Conservation (phyloP, 352 stramenopile species). For the Peronospora farinosa region DNA sequence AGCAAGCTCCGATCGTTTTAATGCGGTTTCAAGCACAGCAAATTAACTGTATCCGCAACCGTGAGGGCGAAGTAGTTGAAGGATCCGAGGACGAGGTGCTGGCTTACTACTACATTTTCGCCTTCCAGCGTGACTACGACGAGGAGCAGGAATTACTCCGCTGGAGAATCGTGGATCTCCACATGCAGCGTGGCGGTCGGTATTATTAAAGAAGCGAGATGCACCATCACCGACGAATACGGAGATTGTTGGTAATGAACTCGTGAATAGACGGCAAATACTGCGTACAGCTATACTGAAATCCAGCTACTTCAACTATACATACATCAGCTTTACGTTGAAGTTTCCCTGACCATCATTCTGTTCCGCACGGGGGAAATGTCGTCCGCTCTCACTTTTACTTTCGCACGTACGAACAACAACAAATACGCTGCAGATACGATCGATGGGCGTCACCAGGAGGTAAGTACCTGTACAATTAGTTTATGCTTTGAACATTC, state of each 20-base stretch:
- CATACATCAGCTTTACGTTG: constrained; percentile 12
- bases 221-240: neutral
- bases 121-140: constrained; percentile 96
- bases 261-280: constrained; percentile 28
- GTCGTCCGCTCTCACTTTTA: constrained; percentile 4
- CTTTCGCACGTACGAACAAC: constrained; percentile 6
- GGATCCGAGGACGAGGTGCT: constrained; percentile 95
- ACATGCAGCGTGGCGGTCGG: constrained; percentile 71
- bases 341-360: constrained; percentile 36
- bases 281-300: constrained; percentile 6
- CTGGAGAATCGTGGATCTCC: constrained; percentile 84
- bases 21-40: constrained; percentile 97
- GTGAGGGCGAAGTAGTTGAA: constrained; percentile 94
- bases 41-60: constrained; percentile 98
- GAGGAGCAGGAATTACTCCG: constrained; percentile 84
- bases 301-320: constrained; percentile 18
- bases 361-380: constrained; percentile 12
- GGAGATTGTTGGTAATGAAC: constrained; percentile 1
- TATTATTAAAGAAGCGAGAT: constrained; percentile 61
- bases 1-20: constrained; percentile 92
- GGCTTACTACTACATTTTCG: constrained; percentile 97
- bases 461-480: constrained; percentile 7
- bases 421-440: neutral
- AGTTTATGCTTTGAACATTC: neutral
- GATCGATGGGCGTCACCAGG: constrained; percentile 12